Conservation (phyloP, 768 basidiomycete genomes). For the Psilocybe cubensis region DNA sequence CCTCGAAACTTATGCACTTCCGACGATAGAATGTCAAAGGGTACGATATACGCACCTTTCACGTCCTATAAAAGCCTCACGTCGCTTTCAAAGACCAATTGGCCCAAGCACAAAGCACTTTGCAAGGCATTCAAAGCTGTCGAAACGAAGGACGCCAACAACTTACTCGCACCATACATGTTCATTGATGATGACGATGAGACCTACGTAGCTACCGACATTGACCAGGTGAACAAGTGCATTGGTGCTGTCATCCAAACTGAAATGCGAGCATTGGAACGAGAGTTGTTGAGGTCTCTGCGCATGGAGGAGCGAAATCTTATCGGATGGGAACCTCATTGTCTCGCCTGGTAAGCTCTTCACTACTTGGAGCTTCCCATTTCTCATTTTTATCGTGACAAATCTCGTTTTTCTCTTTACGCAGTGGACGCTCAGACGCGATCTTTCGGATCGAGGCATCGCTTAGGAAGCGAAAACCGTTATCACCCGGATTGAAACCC, state of each 20-base stretch:
- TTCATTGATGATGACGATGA: slow-evolving; percentile 14
- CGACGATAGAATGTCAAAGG: not conserved
- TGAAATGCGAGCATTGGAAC: slow-evolving; percentile 9
- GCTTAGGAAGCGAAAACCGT: not conserved
- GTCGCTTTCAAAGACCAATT: slow-evolving; percentile 24
- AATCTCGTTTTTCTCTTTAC: too few species aligned
- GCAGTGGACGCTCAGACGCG: slow-evolving; percentile 30
- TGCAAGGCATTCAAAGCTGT: slow-evolving; percentile 34
- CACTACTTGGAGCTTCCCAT: too few species aligned
- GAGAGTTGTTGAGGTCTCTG: slow-evolving; percentile 18
- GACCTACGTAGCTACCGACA: slow-evolving; percentile 14
- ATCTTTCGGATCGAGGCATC: slow-evolving; percentile 26
- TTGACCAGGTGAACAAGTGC: slow-evolving; percentile 17
- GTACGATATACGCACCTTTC: not conserved
- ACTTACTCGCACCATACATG: slow-evolving; percentile 13
- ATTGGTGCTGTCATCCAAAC: slow-evolving; percentile 12
- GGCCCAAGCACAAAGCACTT: slow-evolving; percentile 32
- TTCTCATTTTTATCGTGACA: not conserved
- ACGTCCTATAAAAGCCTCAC: not conserved
- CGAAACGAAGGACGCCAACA: slow-evolving; percentile 19
- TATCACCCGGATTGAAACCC: slow-evolving; percentile 16
- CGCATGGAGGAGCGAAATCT: slow-evolving; percentile 28
- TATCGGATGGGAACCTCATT: slow-evolving; percentile 31
- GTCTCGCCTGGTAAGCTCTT: slow-evolving; percentile 30
- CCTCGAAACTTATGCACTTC: not conserved